Base-by-base conservation (phyloP, 192 early-diverging fungal genomes). In the Entomortierella beljakovae region DNA sequence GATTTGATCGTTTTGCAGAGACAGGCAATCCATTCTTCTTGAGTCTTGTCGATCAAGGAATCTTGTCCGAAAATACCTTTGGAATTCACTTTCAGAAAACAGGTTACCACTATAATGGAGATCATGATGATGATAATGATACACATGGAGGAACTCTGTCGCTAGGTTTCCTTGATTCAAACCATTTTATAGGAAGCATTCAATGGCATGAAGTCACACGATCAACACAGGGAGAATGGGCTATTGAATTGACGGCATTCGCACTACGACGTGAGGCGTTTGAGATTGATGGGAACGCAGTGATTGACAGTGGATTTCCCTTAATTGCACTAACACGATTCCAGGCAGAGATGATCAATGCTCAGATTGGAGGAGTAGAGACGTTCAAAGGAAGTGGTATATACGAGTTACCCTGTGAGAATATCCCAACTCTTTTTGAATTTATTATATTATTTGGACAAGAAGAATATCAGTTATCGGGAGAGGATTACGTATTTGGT, bases 231-330 rank as follows among this genome's bases (percentile, higher is more conserved):
- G 96, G 92, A 0, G 96, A 99, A 84, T 99, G 98, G 98, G 95
- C 97, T 80, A 94, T 98, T 23, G 91, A 91, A 26, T 82, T 99
- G 40, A 87, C 95, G 34, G 84, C 89, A 52, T 87, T 94, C 53
- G 90, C 85, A 43, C 86, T 97, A 62, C 93, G 90, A 68, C 93
- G 90, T 38, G 89, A 91, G 40, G 86, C 89, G 25, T 73, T 95
- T 70, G 70, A 88, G 28, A 57, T 97, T 33, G 85, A 86, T 70
- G 83, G 84, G 4, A 85, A 89, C 46, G 94, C 95, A 15, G 94
- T 95, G 25, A 97, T 98, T 71, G 95, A 98, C 76, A 95, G 94
- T 18, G 95, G 95, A 13, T 89, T 92, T 38, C 95, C 95, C n/a
- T 87, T 96, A 51, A 84, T 97, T 46, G 94, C 91, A 3, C 64